Evolutionary conservation across 2,329 filamentous ascomycete species (phyloP), one percentile per base, ranked within the genome.

Genomic region (Cadophora sp.): DNA sequence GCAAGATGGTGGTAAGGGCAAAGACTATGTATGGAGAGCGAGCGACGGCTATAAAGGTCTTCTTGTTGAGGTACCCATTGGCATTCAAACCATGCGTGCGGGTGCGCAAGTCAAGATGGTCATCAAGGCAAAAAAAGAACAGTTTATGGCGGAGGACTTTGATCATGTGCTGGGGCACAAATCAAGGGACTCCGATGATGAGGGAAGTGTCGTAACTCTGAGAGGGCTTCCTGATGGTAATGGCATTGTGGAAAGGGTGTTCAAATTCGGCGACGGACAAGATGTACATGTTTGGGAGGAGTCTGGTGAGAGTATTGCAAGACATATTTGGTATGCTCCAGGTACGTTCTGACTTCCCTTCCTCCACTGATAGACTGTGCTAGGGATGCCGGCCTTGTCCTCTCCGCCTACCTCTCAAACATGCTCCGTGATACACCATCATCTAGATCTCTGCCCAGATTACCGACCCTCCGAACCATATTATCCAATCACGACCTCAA

Each of bases 291-390:
- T 92, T 55, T 89, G 86, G 81, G 90, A 92, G 76, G 90, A 92
- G 74, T 91, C 88, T 0, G 89, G 90, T 4, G 90, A 92, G 74
- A 91, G 88, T 76, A 92, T 92, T 74, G 90, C 90, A 6, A 82
- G 89, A 51, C 90, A 92, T 79, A 83, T 92, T 60, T 92, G 90
- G 90, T 90, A 82, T 66, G 50, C 48, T 69, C 62, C 67, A 73
- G 70, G 71, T 73, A 73, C 43, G 70, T 74, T 56, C 62, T 9
- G 24, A 29, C 60, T n/a, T 62, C 61, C 67, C 40, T 37, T 55
- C 56, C 40, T 22, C 7, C 24, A 67, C 71, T 69, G 64, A 73
- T 70, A 71, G 59, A 68, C 55, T 56, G 11, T 75, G 19, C 51
- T 70, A 80, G 73, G 77, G 78, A 80, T 68, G 80, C 79, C 31